Evolutionary conservation across 352 stramenopile species (phyloP), one percentile per base, ranked within the genome.

Genomic region (Hyaloperonospora arabidopsidis): DNA sequence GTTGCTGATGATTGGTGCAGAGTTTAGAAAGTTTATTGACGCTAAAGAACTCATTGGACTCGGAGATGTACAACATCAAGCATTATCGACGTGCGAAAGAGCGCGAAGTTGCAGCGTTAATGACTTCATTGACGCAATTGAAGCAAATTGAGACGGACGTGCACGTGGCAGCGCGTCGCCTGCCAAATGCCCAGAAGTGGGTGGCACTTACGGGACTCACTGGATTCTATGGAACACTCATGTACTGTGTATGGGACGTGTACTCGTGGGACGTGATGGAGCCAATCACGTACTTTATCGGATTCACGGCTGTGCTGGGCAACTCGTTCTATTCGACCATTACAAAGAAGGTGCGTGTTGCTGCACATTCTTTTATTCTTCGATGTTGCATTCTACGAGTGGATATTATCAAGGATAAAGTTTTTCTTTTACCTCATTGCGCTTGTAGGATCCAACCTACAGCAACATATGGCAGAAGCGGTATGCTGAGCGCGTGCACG

Each of bases 231-330:
- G 71, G 75, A 17, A 58, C 63, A 19, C 62, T 89, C 41, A 87
- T 87, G 75, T 92, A 89, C 64, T 73, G 74, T 19, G 81, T 92
- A 41, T 92, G 81, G 81, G 76, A 92, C 35, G 81, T 92, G 28
- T 92, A 92, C 56, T 92, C 81, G 49, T 94, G 84, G 84, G 84
- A 94, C 54, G 76, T 94, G 46, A 94, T 94, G 84, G 84, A 94
- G 60, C 84, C 84, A 18, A 90, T 94, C 54, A 91, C 84, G 61
- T 94, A 94, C 65, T 93, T 93, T 59, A 88, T 94, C 65, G 79
- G 81, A 48, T 93, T 93, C 57, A 88, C 80, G n/a, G 77, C 77
- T 21, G 80, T 93, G 40, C 51, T 93, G 34, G 76, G 70, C 46
- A 84, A 86, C 52, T 85, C 80, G 41, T 91, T 93, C 57, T 91